Evolutionary conservation across 352 stramenopile genomes (phyloP).

Genomic region (Phytophthora agathidicida): DNA sequence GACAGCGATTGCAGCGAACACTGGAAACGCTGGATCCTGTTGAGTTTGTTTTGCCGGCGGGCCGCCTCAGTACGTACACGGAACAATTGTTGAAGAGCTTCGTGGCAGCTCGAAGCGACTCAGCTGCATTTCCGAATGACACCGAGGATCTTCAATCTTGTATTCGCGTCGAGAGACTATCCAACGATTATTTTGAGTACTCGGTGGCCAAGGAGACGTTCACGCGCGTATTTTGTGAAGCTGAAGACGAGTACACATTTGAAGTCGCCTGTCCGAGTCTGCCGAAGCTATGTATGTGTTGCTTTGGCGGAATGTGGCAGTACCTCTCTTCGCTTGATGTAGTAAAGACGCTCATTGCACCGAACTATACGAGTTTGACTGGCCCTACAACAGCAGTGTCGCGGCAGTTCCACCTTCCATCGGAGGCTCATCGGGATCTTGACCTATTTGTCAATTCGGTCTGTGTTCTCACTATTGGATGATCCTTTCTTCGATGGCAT

Average conservation of each 20-base stretch:
- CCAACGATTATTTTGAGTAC: constrained; percentile 31
- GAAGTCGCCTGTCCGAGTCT: constrained; percentile 12
- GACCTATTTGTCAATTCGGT: constrained; percentile 53
- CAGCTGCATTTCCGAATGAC: background rate
- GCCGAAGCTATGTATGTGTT: constrained; percentile 28
- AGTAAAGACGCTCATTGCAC: constrained; percentile 30
- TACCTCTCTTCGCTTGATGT: constrained; percentile 37
- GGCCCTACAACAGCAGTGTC: background rate
- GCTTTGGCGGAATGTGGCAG: constrained; percentile 39
- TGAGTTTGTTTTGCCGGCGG: constrained; percentile 48
- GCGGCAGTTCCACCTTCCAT: constrained; percentile 26
- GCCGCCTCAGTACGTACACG: constrained; percentile 44
- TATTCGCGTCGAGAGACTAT: constrained; percentile 37
- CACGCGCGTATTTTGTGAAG: constrained; percentile 11
- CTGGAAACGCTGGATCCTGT: constrained; percentile 44
- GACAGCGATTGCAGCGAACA: constrained; percentile 25
- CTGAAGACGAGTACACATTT: constrained; percentile 8
- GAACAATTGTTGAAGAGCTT: constrained; percentile 47
- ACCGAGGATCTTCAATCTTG: background rate
- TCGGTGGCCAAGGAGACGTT: constrained; percentile 12
- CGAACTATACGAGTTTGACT: constrained; percentile 27
- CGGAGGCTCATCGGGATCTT: constrained; percentile 36
- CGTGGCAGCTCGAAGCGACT: background rate
- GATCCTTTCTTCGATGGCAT: background rate
- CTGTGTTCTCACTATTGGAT: background rate